phyloP scores from a whole-genome alignment of 1,284 basidiomycete species.

The Puccinia coronata region DNA sequence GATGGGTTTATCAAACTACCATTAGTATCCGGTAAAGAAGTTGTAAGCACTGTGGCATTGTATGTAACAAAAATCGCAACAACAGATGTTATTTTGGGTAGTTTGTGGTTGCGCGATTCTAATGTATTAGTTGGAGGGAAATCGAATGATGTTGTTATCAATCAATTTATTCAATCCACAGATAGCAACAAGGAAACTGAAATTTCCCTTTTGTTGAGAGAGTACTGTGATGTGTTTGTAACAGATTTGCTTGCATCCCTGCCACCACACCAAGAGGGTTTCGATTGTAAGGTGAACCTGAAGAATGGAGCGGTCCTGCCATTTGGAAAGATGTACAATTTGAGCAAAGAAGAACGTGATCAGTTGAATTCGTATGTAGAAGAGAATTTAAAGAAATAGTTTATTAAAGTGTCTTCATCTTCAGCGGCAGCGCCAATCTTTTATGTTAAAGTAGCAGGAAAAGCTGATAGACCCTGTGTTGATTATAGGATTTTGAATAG shows the following conservation, averaged over 20 bases:
- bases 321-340: neutral
- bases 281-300: neutral
- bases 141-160: neutral
- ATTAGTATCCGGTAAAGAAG: too few relatives aligned
- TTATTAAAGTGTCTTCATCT: constrained; percentile 38
- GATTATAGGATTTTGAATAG: constrained; percentile 51
- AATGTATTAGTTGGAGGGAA: neutral
- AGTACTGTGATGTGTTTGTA: neutral
- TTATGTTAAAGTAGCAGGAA: constrained; percentile 40
- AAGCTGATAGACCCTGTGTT: constrained; percentile 50
- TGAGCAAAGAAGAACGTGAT: neutral
- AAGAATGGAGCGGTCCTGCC: neutral
- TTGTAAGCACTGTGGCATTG: too few relatives aligned
- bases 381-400: constrained; percentile 10
- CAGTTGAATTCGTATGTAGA: neutral
- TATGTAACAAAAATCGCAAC: neutral
- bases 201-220: neutral
- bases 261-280: neutral
- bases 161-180: too few relatives aligned
- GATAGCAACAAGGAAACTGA: too few relatives aligned
- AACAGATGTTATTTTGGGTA: neutral
- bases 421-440: constrained; percentile 44
- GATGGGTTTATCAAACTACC: too few relatives aligned
- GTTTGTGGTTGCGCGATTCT: neutral
- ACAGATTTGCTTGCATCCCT: neutral